Percentiles rank a stretch among this genome's conserved stretches.
Conservation (phyloP, 257 asterid genomes). For the Primulina eburnea region DNA sequence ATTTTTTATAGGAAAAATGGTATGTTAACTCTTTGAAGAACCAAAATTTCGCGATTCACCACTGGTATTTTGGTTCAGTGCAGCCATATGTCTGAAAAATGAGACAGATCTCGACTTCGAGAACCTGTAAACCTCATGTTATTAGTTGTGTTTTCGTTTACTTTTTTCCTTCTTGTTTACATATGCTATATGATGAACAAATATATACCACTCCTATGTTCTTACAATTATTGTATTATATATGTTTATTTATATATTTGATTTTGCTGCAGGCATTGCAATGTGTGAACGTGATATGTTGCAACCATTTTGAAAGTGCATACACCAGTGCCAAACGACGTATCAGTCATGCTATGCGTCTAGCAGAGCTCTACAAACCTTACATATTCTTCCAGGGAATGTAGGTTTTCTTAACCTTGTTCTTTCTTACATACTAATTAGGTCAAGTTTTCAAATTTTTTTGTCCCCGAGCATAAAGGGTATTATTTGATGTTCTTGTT, state of each 20-base stretch:
- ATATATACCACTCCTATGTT: no score
- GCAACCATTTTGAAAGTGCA: slow-evolving; percentile 33
- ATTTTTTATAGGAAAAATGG: no score
- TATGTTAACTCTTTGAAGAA: no score
- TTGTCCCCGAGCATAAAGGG: not conserved
- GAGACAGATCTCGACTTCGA: no score
- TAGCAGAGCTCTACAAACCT: slow-evolving; percentile 48
- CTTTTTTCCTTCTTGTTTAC: no score
- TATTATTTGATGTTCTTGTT: not conserved
- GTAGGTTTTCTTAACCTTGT: slow-evolving; percentile 32
- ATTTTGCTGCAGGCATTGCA: slow-evolving; percentile 33
- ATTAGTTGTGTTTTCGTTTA: no score
- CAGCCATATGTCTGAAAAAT: no score
- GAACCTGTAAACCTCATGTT: no score
- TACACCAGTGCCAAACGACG: slow-evolving; percentile 31
- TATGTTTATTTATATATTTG: not conserved
- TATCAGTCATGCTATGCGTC: slow-evolving; percentile 30
- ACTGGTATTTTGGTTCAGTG: no score
- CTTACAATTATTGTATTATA: not conserved
- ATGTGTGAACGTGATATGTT: slow-evolving; percentile 33
- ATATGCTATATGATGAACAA: no score
- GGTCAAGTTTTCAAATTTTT: not conserved
- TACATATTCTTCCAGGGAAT: slow-evolving; percentile 52
- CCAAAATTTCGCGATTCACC: no score
- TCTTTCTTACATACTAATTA: not conserved